A percentile compares a stretch with the other conserved stretches of the same genome.
These are phyloP conservation scores for Lachnellula hyalina DNA, from an alignment of 2,329 filamentous ascomycete genomes.

Conservation along the genomic window DNA sequence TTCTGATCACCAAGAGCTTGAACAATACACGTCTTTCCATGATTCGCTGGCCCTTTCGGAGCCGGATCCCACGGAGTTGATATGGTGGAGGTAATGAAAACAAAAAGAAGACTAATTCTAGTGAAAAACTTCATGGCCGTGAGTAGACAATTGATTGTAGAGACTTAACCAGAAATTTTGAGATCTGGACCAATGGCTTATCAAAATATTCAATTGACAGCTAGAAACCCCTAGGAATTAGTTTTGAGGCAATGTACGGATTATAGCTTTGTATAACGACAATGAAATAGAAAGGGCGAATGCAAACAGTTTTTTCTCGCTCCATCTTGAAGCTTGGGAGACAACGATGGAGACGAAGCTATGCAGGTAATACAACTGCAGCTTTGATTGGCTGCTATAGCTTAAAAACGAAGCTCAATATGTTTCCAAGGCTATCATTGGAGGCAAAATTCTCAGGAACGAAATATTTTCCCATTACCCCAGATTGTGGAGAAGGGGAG, in stretches of 20 bases:
- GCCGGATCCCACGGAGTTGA: constrained; percentile 1
- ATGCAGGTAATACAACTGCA: background rate
- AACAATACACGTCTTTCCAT: constrained; percentile 34
- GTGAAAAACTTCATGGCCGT: background rate
- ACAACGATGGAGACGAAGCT: background rate
- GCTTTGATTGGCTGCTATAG: background rate
- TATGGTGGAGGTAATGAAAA: background rate
- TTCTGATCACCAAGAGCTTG: constrained; percentile 35
- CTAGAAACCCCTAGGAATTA: too few relatives aligned
- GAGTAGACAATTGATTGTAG: too few relatives aligned
- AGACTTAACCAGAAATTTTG: too few relatives aligned
- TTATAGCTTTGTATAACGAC: background rate
- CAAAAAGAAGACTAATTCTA: background rate
- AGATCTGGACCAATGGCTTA: too few relatives aligned
- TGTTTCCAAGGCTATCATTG: constrained; percentile 7
- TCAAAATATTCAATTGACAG: too few relatives aligned
- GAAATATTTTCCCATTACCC: constrained; percentile 1
- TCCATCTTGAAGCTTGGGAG: background rate
- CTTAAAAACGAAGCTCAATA: background rate
- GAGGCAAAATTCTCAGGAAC: constrained; percentile 16
- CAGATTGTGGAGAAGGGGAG: constrained; percentile 6
- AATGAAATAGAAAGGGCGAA: background rate
- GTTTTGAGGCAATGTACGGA: too few relatives aligned
- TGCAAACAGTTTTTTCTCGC: background rate
- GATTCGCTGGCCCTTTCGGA: constrained; percentile 1